Percentiles rank a stretch among this genome's conserved stretches.
These are phyloP conservation scores for Symmetrospora coprosmae DNA, from an alignment of 768 basidiomycete genomes.

Conservation along the genomic window DNA sequence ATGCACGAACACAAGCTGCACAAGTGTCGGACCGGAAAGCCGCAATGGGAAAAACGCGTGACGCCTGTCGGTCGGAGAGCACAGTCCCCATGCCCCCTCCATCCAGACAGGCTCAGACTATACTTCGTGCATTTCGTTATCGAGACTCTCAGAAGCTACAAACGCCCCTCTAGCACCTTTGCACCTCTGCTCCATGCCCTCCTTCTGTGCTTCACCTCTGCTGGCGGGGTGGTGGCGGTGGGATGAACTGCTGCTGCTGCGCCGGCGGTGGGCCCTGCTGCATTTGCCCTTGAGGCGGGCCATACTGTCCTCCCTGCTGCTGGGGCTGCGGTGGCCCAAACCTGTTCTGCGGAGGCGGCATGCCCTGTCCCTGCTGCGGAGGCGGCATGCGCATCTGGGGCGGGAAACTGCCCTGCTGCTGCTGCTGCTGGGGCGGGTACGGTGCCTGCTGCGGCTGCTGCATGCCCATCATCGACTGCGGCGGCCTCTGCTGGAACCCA, in stretches of 20 bases:
- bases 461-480: background rate
- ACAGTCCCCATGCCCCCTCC: too few relatives aligned
- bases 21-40: too few relatives aligned
- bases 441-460: slow-evolving; percentile 14
- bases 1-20: too few relatives aligned
- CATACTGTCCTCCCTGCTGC: slow-evolving; percentile 30
- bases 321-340: background rate
- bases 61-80: too few relatives aligned
- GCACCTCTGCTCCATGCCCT: background rate
- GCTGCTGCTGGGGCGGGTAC: slow-evolving; percentile 32
- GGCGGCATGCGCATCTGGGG: slow-evolving; percentile 2
- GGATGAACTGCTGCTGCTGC: background rate
- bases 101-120: too few relatives aligned
- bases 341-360: background rate
- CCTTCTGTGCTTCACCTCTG: background rate
- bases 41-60: too few relatives aligned
- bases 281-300: slow-evolving; percentile 25
- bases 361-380: background rate
- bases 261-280: slow-evolving; percentile 27
- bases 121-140: too few relatives aligned
- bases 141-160: too few relatives aligned
- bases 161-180: too few relatives aligned
- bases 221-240: slow-evolving; percentile 4
- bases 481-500: background rate
- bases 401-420: background rate